These are phyloP conservation scores for Macrolepiota dolichaula DNA, from an alignment of 768 basidiomycete genomes.

Conservation along the genomic window DNA sequence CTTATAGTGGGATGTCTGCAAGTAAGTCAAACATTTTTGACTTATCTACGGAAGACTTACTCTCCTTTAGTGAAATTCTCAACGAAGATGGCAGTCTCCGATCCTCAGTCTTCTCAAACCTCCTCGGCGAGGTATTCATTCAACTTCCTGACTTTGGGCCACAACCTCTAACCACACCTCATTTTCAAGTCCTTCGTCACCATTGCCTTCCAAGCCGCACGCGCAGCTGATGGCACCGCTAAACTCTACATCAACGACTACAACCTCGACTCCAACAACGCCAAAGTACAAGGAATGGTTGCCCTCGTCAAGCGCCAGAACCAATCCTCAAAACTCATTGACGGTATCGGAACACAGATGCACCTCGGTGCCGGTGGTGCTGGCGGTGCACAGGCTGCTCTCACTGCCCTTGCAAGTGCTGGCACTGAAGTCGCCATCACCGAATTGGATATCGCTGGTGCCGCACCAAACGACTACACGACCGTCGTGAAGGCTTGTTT, in stretches of 20 bases:
- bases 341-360: constrained; percentile 50
- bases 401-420: constrained; percentile 40
- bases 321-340: constrained; percentile 34
- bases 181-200: constrained; percentile 33
- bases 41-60: constrained; percentile 17
- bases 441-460: constrained; percentile 39
- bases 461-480: constrained; percentile 37
- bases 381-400: constrained; percentile 35
- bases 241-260: constrained; percentile 44
- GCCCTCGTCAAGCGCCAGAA: constrained; percentile 39
- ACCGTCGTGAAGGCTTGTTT: constrained; percentile 46
- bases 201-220: constrained; percentile 44
- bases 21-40: constrained; percentile 18
- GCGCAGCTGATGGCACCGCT: constrained; percentile 34
- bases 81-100: constrained; percentile 42
- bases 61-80: constrained; percentile 34
- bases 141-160: background rate
- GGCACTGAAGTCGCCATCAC: constrained; percentile 48
- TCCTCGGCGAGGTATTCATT: constrained; percentile 30
- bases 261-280: constrained; percentile 48
- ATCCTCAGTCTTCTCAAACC: constrained; percentile 36
- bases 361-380: constrained; percentile 32
- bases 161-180: background rate
- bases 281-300: constrained; percentile 39
- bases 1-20: constrained; percentile 33